A percentile compares a stretch with the other conserved stretches of the same genome.
Conservation (phyloP, 805 yeast genomes). For the Sugiyamaella smithiae region DNA sequence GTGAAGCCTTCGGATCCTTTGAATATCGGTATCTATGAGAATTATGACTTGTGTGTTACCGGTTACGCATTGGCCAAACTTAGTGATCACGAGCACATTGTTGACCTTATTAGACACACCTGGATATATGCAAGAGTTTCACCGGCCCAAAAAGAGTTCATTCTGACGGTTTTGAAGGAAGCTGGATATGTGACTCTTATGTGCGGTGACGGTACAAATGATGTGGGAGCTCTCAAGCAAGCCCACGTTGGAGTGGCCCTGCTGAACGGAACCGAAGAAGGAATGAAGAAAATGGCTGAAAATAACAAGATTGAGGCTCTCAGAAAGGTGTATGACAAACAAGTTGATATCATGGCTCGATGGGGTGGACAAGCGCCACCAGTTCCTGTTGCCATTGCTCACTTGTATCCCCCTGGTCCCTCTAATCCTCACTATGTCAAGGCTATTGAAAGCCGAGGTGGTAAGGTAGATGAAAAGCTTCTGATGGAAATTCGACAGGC, state of each 20-base stretch:
- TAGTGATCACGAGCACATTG: slow-evolving; percentile 63
- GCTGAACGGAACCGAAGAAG: slow-evolving; percentile 93
- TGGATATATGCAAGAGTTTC: slow-evolving; percentile 99
- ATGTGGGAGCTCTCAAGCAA: slow-evolving; percentile 98
- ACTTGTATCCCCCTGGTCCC: slow-evolving; percentile 94
- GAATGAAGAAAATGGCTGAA: slow-evolving; percentile 85
- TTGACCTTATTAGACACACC: slow-evolving; percentile 74
- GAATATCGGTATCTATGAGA: slow-evolving; percentile 54
- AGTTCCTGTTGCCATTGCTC: slow-evolving; percentile 89
- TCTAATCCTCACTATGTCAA: slow-evolving; percentile 81
- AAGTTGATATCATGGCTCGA: slow-evolving; percentile 67
- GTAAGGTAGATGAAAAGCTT: slow-evolving; percentile 60
- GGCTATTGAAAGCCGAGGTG: slow-evolving; percentile 83
- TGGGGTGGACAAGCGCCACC: slow-evolving; percentile 71
- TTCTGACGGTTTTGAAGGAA: slow-evolving; percentile 76
- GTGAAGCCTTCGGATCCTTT: slow-evolving; percentile 58
- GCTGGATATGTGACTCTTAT: slow-evolving; percentile 90
- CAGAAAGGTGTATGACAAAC: slow-evolving; percentile 75
- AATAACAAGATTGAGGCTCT: slow-evolving; percentile 63
- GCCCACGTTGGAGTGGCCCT: slow-evolving; percentile 98
- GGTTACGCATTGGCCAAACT: slow-evolving; percentile 81
- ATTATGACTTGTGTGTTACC: slow-evolving; percentile 84
- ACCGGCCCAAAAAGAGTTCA: slow-evolving; percentile 91
- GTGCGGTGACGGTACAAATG: slow-evolving; percentile 99
- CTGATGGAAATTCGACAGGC: slow-evolving; percentile 41